Evolutionary conservation across 164 flowering plant species (phyloP), one percentile per base, ranked within the genome.

Genomic region (Dillenia turbinata): DNA sequence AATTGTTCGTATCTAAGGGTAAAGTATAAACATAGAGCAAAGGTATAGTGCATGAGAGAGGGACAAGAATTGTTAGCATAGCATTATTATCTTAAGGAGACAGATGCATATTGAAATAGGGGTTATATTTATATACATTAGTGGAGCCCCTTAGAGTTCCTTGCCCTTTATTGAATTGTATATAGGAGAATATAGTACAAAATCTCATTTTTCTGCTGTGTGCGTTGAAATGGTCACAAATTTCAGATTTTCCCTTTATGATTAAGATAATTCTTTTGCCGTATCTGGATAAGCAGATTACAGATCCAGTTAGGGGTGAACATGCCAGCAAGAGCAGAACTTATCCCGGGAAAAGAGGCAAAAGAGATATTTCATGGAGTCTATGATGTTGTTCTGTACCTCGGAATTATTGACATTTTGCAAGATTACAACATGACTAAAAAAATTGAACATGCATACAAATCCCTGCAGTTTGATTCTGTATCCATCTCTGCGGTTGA

Each of bases 221-320:
- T 40, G 40, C 5, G 40, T 33, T 33, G 40, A 33, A 33, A 15
- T 51, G 40, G 16, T 45, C 33, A 49, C 11, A 45, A n/a, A 15
- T n/a, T 12, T 9, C 44, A 33, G 2, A 3, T 15, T 48, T 24
- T 50, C 40, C 40, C 40, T 4, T 33, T 33, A 33, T 33, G 7
- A 33, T 33, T 33, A 7, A 0, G 40, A 33, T 4, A 5, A 33
- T 33, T 33, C 40, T 33, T 33, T 33, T 33, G 40, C 40, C 48
- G 26, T 26, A 56, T 65, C 44, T 47, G n/a, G 66, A 61, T 58
- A 40, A 62, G 58, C 93, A 91, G 99, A 65, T 81, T 94, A 16
- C 99, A 91, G 66, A 91, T 94, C 73, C 99, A 91, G 76, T 92
- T 91, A 26, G 99, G 99, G n/a, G 97, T 95, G 61, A 95, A 92